Base-by-base conservation (phyloP, 352 stramenopile species). In the Phytophthora agathidicida region DNA sequence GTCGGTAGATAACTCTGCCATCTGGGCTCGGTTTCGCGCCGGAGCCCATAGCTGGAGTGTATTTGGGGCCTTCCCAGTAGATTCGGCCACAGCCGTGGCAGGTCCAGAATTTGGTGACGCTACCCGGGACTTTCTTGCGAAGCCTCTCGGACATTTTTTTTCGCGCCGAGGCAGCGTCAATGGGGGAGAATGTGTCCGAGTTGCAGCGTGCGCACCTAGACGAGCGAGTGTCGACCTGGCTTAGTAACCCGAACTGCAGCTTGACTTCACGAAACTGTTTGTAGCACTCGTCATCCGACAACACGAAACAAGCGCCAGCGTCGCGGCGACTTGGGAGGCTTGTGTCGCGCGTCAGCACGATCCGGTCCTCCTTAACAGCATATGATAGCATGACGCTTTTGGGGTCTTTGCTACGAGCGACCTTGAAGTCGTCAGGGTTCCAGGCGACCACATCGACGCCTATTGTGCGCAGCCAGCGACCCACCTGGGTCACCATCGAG, bases 31-130 rank as follows among this genome's bases (percentile, higher is more conserved):
- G 22, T 9, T 48, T 36, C 2, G 14, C 20, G n/a, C 27, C 31
- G 19, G 36, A 36, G 23, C 14, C 59, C 28, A 37, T 38, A 0
- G 66, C 48, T 32, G 69, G 73, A 19, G 71, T 75, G 62, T 88
- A 91, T 65, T 93, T 93, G 33, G 80, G 77, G 11, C 79, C 81
- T 56, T 84, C 77, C 83, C 83, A 91, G 63, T 86, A 93, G 39
- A 91, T 59, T 36, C 87, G 75, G 38, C 74, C 39, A 60, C 83
- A 93, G 24, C 55, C 54, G 0, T 68, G 28, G 55, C 83, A 91
- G 26, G 65, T 71, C 69, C 75, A 91, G 39, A 78, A 77, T 8
- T 62, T 73, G 22, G 48, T 58, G n/a, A 71, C 60, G 4, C 45
- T 57, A 28, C 43, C 30, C 2, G 75, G 68, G 20, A 77, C 65